Evolutionary conservation across 169 alveolate species (phyloP), one percentile per base, ranked within the genome.

Genomic region (Theileria parva): DNA sequence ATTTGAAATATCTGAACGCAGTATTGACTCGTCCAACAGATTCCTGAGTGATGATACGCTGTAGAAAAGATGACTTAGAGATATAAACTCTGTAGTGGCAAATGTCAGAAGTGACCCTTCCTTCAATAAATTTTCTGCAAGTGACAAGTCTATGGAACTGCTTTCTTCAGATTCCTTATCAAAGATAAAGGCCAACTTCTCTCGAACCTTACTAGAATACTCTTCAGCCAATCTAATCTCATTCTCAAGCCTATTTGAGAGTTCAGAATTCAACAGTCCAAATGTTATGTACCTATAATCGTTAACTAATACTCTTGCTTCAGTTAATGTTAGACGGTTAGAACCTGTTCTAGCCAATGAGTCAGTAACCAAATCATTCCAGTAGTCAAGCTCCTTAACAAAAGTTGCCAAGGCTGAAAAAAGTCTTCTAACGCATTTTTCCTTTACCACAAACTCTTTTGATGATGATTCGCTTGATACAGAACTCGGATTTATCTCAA

Each of bases 1-100:
- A 32, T 73, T 74, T 21, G 63, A 2, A 25, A 81, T 12, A 32
- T 81, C 80, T 9, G 78, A 71, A 4, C 76, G 80, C 11, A 81
- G 13, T 6, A 81, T 73, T n/a, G 88, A 74, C 19, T 39, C 69
- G 53, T 73, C 85, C 73, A 81, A 60, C 17, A 81, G 80, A 37
- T 72, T 61, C 63, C 74, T 77, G 27, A 81, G 21, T 21, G 83
- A 51, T 60, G 72, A 1, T 11, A 75, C 50, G 13, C 76, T 75
- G 34, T 74, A 70, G 34, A 81, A 81, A 21, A 76, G 70, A 53
- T 73, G 65, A 63, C 76, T 75, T 8, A 81, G 75, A 17, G 74
- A 67, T 65, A 74, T 64, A 21, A 64, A 77, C 75, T 81, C 88
- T 4, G 80, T 79, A 48, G 74, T 81, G 51, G 76, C 39, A 48